These are phyloP conservation scores for Pseudocercospora crystallina DNA, from an alignment of 2,329 filamentous ascomycete genomes.

Conservation along the genomic window DNA sequence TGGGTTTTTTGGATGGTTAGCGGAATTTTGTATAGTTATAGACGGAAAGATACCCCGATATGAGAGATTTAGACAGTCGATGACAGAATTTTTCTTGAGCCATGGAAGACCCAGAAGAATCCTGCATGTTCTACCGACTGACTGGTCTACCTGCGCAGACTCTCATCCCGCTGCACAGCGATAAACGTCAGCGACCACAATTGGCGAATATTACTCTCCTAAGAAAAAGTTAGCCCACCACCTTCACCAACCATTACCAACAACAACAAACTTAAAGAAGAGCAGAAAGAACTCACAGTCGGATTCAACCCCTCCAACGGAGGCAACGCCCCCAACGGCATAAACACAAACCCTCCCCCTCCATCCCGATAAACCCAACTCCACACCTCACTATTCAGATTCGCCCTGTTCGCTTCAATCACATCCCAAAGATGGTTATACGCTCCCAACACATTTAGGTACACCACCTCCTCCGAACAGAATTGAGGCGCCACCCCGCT, in stretches of 20 bases:
- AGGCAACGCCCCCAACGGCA: constrained; percentile 53
- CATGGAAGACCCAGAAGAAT: background rate
- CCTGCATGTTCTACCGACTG: too few species aligned
- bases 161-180: constrained; percentile 45
- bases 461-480: constrained; percentile 48
- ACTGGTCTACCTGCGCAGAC: background rate
- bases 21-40: too few species aligned
- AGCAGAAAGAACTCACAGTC: constrained; percentile 3
- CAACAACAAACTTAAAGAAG: background rate
- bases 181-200: constrained; percentile 61
- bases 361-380: constrained; percentile 57
- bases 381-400: constrained; percentile 62
- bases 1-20: too few species aligned
- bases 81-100: too few species aligned
- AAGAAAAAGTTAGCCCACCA: background rate
- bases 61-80: background rate
- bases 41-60: too few species aligned
- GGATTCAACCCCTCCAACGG: constrained; percentile 42
- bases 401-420: constrained; percentile 55
- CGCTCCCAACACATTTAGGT: constrained; percentile 44
- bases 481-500: constrained; percentile 50
- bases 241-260: background rate
- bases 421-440: constrained; percentile 61
- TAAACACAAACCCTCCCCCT: constrained; percentile 47
- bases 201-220: constrained; percentile 36